phyloP scores from a whole-genome alignment of 169 alveolate genomes.

The Eimeria sp. region DNA sequence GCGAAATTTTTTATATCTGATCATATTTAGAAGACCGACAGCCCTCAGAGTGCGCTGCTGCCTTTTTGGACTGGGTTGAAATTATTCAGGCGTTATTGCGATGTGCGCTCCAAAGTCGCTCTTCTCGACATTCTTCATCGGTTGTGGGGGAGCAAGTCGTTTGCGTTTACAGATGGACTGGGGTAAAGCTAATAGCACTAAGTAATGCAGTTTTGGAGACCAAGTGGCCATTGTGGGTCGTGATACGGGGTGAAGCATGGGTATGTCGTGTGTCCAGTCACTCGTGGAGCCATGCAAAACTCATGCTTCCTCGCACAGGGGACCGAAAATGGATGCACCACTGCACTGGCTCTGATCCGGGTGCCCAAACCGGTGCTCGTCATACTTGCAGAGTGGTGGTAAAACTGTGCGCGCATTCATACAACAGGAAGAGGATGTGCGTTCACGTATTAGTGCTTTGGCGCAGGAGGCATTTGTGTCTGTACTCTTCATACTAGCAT shows the following conservation, averaged over 20 bases:
- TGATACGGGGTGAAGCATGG: too few relatives aligned
- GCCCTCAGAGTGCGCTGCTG: background rate
- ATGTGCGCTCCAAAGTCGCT: background rate
- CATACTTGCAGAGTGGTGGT: background rate
- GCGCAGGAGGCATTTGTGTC: background rate
- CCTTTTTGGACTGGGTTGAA: background rate
- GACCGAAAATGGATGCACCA: background rate
- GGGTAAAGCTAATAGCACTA: background rate
- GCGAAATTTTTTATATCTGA: background rate
- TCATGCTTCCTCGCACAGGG: background rate
- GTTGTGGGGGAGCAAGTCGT: background rate
- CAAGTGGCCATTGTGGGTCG: background rate
- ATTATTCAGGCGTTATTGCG: background rate
- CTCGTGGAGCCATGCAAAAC: background rate
- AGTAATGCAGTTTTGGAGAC: background rate
- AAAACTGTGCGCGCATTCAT: background rate
- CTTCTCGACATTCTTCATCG: background rate
- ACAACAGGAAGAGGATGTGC: background rate
- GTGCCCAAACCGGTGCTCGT: background rate
- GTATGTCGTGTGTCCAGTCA: background rate
- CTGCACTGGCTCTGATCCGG: background rate
- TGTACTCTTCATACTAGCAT: background rate
- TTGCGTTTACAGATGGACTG: background rate
- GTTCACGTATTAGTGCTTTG: background rate
- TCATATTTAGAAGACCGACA: background rate